These are phyloP conservation scores for Candida tallmaniae DNA, from an alignment of 805 yeast species.

Conservation along the genomic window DNA sequence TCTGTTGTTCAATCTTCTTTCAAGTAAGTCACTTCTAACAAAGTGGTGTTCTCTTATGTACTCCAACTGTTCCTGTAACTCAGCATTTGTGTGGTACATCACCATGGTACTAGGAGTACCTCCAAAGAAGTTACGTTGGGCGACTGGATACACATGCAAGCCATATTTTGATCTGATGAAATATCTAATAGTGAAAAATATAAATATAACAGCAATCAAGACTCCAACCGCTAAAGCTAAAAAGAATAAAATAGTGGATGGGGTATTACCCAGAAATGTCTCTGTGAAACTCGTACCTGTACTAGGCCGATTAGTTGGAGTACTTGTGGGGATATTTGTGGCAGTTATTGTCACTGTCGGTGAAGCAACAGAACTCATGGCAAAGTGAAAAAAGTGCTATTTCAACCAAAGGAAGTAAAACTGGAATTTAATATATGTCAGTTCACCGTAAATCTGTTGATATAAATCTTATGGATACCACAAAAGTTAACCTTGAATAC, in stretches of 20 bases:
- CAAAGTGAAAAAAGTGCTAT: too few relatives aligned
- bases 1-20: conserved; percentile 22
- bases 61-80: conserved; percentile 32
- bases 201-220: conserved; percentile 48
- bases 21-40: conserved; percentile 27
- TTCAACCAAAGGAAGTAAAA: too few relatives aligned
- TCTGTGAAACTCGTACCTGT: too few relatives aligned
- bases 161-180: conserved; percentile 56
- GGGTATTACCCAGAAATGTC: conserved; percentile 43
- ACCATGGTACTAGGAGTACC: conserved; percentile 1
- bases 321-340: too few relatives aligned
- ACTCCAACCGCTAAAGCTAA: conserved; percentile 61
- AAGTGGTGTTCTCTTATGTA: conserved; percentile 30
- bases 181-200: conserved; percentile 59
- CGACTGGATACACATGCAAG: conserved; percentile 39
- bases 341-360: too few relatives aligned
- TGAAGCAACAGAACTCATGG: too few relatives aligned
- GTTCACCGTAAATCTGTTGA: too few relatives aligned
- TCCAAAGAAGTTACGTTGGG: conserved; percentile 20
- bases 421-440: too few relatives aligned
- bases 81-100: conserved; percentile 15
- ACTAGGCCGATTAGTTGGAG: too few relatives aligned
- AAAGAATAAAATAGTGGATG: conserved; percentile 61
- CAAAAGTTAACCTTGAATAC: too few relatives aligned
- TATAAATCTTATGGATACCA: too few relatives aligned